Percentiles rank a stretch among this genome's conserved stretches.
Conservation (phyloP, 345 rosid species). For the Linum trigynum region DNA sequence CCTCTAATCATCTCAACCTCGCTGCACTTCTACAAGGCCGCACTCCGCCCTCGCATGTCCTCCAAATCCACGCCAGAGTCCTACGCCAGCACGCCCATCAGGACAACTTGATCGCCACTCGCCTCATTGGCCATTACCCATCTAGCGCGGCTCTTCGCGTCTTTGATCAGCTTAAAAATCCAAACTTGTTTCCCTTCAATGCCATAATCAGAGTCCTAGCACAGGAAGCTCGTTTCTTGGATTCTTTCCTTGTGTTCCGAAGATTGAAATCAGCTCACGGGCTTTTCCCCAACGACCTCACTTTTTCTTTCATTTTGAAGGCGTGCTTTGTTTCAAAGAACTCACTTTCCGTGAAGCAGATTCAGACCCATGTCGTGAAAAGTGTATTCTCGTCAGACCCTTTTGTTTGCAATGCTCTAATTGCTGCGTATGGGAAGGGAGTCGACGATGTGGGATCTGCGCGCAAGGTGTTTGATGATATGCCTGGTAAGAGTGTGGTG, state of each 20-base stretch:
- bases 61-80: conserved; percentile 31
- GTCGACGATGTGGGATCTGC: conserved; percentile 27
- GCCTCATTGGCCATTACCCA: conserved; percentile 35
- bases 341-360: conserved; percentile 16
- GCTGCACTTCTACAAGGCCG: conserved; percentile 27
- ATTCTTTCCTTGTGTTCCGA: conserved; percentile 22
- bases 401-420: conserved; percentile 25
- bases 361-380: conserved; percentile 28
- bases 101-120: conserved; percentile 31
- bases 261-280: conserved; percentile 4
- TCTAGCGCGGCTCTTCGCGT: conserved; percentile 16
- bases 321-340: conserved; percentile 21
- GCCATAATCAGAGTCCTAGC: conserved; percentile 36
- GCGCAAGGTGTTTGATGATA: conserved; percentile 34
- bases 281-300: conserved; percentile 31
- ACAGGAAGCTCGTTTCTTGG: conserved; percentile 12
- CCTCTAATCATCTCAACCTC: conserved; percentile 6
- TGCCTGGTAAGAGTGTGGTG: conserved; percentile 24
- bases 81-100: conserved; percentile 21
- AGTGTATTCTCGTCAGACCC: conserved; percentile 23
- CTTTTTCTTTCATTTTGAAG: conserved; percentile 30
- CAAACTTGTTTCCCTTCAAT: conserved; percentile 40
- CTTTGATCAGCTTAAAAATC: conserved; percentile 20
- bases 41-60: conserved; percentile 20
- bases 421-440: conserved; percentile 18